A percentile compares a stretch with the other conserved stretches of the same genome.
Evolutionary conservation across 2,329 filamentous ascomycete genomes (phyloP).

Genomic region (Rasamsonia emersonii): DNA sequence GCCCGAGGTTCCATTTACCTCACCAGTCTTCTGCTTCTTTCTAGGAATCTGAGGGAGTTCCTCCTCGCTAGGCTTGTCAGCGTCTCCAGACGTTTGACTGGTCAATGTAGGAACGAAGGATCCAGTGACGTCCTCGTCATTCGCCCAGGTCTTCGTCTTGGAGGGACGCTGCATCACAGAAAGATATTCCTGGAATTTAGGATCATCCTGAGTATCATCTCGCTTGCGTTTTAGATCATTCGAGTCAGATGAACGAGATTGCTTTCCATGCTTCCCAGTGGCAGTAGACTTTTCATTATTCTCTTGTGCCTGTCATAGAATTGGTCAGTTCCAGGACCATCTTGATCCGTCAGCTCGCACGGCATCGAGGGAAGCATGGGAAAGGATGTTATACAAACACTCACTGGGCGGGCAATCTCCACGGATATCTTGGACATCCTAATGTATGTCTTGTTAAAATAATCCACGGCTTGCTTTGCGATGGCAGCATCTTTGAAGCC

Average conservation of each 20-base stretch:
- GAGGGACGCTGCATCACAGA: constrained; percentile 67
- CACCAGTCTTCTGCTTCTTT: constrained; percentile 39
- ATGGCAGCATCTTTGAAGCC: constrained; percentile 79
- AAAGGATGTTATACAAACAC: constrained; percentile 21
- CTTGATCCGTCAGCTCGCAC: constrained; percentile 30
- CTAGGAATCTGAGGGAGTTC: constrained; percentile 35
- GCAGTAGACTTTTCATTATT: constrained; percentile 16
- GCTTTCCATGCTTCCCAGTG: constrained; percentile 15
- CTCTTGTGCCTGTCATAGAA: constrained; percentile 29
- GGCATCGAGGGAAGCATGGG: constrained; percentile 12
- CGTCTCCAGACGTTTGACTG: constrained; percentile 16
- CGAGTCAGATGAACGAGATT: constrained; percentile 15
- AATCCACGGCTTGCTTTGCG: constrained; percentile 75
- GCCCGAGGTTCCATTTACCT: constrained; percentile 51
- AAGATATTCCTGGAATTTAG: constrained; percentile 79
- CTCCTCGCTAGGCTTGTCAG: constrained; percentile 12
- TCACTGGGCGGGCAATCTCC: constrained; percentile 75
- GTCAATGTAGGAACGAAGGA: constrained; percentile 13
- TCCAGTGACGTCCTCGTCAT: constrained; percentile 39
- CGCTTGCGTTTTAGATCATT: constrained; percentile 34
- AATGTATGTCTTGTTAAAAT: constrained; percentile 92
- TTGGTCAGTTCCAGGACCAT: constrained; percentile 12
- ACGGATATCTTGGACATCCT: constrained; percentile 91
- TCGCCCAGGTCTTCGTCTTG: constrained; percentile 55
- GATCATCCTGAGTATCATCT: constrained; percentile 57